phyloP scores from a whole-genome alignment of 169 alveolate species.

The Condylostoma magnum region DNA sequence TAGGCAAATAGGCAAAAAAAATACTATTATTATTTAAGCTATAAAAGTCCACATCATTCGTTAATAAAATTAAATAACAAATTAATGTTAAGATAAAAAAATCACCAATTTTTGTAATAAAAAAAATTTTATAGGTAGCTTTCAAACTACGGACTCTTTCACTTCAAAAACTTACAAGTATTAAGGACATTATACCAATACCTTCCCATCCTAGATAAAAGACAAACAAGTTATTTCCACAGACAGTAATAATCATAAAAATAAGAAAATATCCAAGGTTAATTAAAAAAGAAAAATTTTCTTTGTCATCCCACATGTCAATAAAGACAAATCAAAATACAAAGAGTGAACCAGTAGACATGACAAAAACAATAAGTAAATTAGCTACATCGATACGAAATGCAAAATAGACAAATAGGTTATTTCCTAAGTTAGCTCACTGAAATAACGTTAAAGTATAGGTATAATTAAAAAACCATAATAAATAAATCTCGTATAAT shows the following conservation, averaged over 20 bases:
- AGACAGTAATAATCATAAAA: not conserved
- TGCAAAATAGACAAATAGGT: not conserved
- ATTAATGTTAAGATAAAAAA: conserved; percentile 20
- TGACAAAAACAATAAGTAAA: not conserved
- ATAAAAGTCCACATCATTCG: not conserved
- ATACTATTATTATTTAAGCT: conserved; percentile 2
- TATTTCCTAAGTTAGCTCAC: not conserved
- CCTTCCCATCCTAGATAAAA: conserved; percentile 33
- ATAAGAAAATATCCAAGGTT: not conserved
- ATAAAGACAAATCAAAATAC: conserved; percentile 13
- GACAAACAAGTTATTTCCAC: not conserved
- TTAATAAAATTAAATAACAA: not conserved
- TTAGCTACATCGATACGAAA: not conserved
- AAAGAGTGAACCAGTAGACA: not conserved
- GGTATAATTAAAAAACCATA: conserved; percentile 14
- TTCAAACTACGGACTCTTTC: conserved; percentile 19
- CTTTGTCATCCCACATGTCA: conserved; percentile 28
- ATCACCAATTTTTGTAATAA: conserved; percentile 29
- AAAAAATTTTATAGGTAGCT: conserved; percentile 10
- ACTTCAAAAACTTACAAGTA: conserved; percentile 17
- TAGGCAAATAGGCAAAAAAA: not conserved
- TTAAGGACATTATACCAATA: conserved; percentile 10
- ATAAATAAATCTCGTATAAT: not conserved
- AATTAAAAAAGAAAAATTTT: conserved; percentile 7
- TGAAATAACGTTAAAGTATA: not conserved